Evolutionary conservation across 441 rosid genomes (phyloP).

Genomic region (Isatis lusitanica): DNA sequence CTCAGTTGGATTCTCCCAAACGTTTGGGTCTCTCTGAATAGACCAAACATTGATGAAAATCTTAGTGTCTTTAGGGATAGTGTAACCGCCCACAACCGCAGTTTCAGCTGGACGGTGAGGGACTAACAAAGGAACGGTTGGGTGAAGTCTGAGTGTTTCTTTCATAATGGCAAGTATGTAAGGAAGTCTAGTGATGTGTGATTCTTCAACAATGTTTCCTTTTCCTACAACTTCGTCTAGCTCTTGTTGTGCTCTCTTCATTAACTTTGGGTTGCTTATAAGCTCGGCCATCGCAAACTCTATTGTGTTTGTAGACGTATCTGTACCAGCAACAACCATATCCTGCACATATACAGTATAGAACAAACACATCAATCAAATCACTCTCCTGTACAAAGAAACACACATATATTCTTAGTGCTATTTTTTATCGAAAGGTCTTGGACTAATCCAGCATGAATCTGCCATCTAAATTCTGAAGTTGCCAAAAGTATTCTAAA

Average conservation of each 20-base stretch:
- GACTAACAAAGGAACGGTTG: constrained; percentile 45
- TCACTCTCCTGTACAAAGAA: too few relatives aligned
- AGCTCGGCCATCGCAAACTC: constrained; percentile 53
- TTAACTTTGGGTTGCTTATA: constrained; percentile 40
- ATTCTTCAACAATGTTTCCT: constrained; percentile 47
- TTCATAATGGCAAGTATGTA: constrained; percentile 50
- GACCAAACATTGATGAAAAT: constrained; percentile 53
- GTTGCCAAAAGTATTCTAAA: too few relatives aligned
- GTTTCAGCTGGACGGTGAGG: constrained; percentile 48
- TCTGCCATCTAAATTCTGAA: too few relatives aligned
- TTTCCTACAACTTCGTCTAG: constrained; percentile 48
- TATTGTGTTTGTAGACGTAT: constrained; percentile 43
- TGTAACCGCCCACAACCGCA: constrained; percentile 40
- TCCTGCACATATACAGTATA: constrained; percentile 37
- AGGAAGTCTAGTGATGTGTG: constrained; percentile 45
- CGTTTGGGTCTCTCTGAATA: constrained; percentile 47
- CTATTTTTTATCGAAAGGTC: too few relatives aligned
- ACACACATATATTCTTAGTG: too few relatives aligned
- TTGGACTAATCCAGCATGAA: too few relatives aligned
- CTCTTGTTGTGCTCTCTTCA: constrained; percentile 44
- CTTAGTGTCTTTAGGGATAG: constrained; percentile 42
- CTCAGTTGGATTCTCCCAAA: constrained; percentile 49
- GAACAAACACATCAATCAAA: too few relatives aligned
- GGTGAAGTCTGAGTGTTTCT: constrained; percentile 52
- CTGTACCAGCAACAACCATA: constrained; percentile 54